Percentiles rank a stretch among this genome's conserved stretches.
These are phyloP conservation scores for Alternaria gaisen DNA, from an alignment of 2,329 filamentous ascomycete genomes.

Conservation along the genomic window DNA sequence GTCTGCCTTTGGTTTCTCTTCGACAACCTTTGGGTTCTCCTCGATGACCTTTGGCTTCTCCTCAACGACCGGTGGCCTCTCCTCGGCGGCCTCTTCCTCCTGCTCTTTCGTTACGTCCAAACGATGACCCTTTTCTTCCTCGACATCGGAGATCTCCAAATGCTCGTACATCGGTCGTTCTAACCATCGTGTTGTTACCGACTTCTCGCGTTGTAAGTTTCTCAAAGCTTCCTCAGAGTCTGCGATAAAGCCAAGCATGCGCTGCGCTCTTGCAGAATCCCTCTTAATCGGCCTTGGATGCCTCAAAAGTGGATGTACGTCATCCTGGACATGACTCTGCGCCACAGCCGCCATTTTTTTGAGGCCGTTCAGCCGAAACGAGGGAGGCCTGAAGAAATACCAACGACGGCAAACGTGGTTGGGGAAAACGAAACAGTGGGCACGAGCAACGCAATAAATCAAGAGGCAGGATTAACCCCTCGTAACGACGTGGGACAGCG, in stretches of 20 bases:
- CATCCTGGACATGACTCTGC: slow-evolving; percentile 28
- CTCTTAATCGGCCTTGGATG: slow-evolving; percentile 37
- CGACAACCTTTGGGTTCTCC: background rate
- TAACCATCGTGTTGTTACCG: slow-evolving; percentile 39
- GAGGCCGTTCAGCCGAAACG: slow-evolving; percentile 14
- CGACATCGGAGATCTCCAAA: slow-evolving; percentile 26
- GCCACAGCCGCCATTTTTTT: slow-evolving; percentile 31
- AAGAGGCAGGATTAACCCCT: slow-evolving; percentile 26
- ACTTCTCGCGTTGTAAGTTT: slow-evolving; percentile 33
- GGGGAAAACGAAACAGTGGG: slow-evolving; percentile 17
- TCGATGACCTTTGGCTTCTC: slow-evolving; percentile 5
- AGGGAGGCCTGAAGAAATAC: slow-evolving; percentile 12
- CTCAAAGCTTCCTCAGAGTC: slow-evolving; percentile 31
- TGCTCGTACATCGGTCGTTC: slow-evolving; percentile 38
- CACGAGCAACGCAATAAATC: slow-evolving; percentile 29
- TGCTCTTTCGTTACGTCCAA: background rate
- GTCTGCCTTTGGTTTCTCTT: slow-evolving; percentile 6
- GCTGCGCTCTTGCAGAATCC: slow-evolving; percentile 39
- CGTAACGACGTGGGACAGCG: slow-evolving; percentile 32
- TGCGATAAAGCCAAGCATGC: slow-evolving; percentile 36
- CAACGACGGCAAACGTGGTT: slow-evolving; percentile 14
- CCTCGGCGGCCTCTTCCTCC: background rate
- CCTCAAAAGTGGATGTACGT: slow-evolving; percentile 35
- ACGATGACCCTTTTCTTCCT: slow-evolving; percentile 18
- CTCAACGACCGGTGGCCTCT: background rate